Evolutionary conservation across 2,329 filamentous ascomycete species (phyloP).

Genomic region (Thielaviopsis euricoi): DNA sequence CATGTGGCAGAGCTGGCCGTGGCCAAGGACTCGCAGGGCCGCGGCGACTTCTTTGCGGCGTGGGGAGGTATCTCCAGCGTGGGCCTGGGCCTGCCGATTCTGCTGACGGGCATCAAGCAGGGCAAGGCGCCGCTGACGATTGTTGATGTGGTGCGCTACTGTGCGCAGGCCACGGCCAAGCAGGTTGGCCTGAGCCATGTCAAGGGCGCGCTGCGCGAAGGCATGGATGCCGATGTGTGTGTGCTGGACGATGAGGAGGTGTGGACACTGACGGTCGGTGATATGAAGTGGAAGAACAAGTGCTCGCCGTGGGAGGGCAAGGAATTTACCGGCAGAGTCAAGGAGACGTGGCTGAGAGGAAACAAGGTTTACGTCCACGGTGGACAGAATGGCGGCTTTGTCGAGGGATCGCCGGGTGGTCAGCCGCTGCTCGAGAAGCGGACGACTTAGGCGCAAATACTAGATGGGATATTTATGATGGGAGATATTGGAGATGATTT

Average conservation of each 20-base stretch:
- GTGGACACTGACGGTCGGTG: slow-evolving; percentile 57
- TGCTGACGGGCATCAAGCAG: slow-evolving; percentile 55
- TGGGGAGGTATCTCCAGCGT: slow-evolving; percentile 96
- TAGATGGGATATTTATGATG: background rate
- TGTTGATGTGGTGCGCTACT: slow-evolving; percentile 70
- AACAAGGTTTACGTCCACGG: slow-evolving; percentile 55
- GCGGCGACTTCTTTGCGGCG: slow-evolving; percentile 82
- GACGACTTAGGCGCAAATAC: slow-evolving; percentile 10
- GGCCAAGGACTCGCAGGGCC: slow-evolving; percentile 8
- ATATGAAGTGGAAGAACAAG: slow-evolving; percentile 91
- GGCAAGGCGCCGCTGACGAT: slow-evolving; percentile 32
- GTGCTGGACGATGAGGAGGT: slow-evolving; percentile 75
- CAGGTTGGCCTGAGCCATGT: slow-evolving; percentile 71
- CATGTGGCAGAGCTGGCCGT: slow-evolving; percentile 16
- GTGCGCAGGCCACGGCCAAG: slow-evolving; percentile 67
- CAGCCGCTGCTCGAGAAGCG: slow-evolving; percentile 45
- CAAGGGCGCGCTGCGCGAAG: slow-evolving; percentile 68
- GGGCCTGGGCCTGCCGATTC: slow-evolving; percentile 77
- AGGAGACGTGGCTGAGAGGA: slow-evolving; percentile 74
- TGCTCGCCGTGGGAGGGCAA: slow-evolving; percentile 82
- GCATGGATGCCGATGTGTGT: slow-evolving; percentile 80
- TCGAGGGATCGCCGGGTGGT: slow-evolving; percentile 30
- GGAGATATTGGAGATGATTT: background rate
- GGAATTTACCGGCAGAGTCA: slow-evolving; percentile 58
- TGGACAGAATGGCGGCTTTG: slow-evolving; percentile 33